Evolutionary conservation across 1,284 basidiomycete species (phyloP).

Genomic region (Stygiomarasmius scandens): DNA sequence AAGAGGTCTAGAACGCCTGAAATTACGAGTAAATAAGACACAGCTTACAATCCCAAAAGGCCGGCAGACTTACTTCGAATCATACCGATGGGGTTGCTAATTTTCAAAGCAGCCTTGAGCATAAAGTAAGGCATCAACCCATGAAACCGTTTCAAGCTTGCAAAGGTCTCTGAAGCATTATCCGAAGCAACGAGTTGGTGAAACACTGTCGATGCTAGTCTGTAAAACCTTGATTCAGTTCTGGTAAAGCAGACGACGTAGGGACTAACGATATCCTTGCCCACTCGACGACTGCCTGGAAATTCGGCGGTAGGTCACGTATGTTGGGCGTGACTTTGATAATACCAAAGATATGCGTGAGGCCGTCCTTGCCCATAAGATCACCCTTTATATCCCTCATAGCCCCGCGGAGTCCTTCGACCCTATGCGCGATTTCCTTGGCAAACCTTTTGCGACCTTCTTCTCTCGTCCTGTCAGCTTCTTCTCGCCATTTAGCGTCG

Average conservation of each 20-base stretch:
- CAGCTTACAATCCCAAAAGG: background rate
- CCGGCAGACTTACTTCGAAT: conserved; percentile 63
- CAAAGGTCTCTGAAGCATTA: conserved; percentile 87
- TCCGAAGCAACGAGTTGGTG: conserved; percentile 94
- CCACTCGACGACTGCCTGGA: conserved; percentile 93
- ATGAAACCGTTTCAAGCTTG: conserved; percentile 90
- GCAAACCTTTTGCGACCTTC: conserved; percentile 88
- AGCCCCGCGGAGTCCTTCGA: conserved; percentile 85
- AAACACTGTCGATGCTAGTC: conserved; percentile 94
- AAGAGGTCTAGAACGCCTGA: conserved; percentile 88
- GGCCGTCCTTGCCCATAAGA: conserved; percentile 85
- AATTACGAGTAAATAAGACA: conserved; percentile 15
- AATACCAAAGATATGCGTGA: conserved; percentile 85
- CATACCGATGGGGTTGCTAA: conserved; percentile 97
- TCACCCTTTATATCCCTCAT: conserved; percentile 91
- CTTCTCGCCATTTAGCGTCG: conserved; percentile 81
- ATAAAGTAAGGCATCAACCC: conserved; percentile 98
- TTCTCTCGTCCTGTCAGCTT: conserved; percentile 88
- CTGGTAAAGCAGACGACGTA: conserved; percentile 11
- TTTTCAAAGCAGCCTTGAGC: conserved; percentile 87
- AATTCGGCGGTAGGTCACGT: conserved; percentile 81
- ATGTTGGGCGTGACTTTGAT: conserved; percentile 85
- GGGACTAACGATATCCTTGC: conserved; percentile 86
- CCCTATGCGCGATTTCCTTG: conserved; percentile 83
- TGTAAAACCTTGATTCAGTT: conserved; percentile 22